Percentiles rank a stretch among this genome's conserved stretches.
Evolutionary conservation across 148 eudicot species (phyloP).

Genomic region (Fagopyrum tataricum): DNA sequence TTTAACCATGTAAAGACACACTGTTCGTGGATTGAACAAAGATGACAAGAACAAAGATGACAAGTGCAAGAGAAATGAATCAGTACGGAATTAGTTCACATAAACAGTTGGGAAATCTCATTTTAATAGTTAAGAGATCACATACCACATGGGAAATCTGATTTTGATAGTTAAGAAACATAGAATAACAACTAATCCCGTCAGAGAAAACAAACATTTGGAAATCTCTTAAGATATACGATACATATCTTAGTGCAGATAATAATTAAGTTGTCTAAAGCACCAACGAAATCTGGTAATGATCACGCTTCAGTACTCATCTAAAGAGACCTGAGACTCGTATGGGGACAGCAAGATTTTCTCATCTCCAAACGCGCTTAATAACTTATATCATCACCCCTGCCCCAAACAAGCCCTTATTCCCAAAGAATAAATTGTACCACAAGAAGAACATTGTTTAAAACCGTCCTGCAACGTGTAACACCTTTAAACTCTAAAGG

Average conservation of each 20-base stretch:
- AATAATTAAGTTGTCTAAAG: neutral
- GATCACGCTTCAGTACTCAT: neutral
- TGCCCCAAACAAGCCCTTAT: neutral
- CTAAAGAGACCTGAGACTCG: neutral
- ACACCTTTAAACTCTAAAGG: neutral
- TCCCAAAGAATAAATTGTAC: neutral
- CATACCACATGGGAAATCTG: neutral
- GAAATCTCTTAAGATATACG: no score
- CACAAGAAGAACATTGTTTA: no score
- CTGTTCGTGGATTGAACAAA: neutral
- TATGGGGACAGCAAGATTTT: neutral
- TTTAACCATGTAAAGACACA: neutral
- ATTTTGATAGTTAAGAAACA: no score
- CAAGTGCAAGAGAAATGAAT: neutral
- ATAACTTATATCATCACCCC: neutral
- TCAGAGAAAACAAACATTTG: no score
- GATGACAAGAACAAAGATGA: neutral
- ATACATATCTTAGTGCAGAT: neutral
- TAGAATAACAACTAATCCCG: no score
- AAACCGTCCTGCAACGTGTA: neutral
- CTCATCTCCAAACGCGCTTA: neutral
- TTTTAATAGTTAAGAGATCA: neutral
- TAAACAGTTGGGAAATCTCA: neutral
- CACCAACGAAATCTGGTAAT: neutral
- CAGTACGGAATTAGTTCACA: neutral